These are phyloP conservation scores for Moniliophthora roreri DNA, from an alignment of 1,284 basidiomycete species.

Conservation along the genomic window DNA sequence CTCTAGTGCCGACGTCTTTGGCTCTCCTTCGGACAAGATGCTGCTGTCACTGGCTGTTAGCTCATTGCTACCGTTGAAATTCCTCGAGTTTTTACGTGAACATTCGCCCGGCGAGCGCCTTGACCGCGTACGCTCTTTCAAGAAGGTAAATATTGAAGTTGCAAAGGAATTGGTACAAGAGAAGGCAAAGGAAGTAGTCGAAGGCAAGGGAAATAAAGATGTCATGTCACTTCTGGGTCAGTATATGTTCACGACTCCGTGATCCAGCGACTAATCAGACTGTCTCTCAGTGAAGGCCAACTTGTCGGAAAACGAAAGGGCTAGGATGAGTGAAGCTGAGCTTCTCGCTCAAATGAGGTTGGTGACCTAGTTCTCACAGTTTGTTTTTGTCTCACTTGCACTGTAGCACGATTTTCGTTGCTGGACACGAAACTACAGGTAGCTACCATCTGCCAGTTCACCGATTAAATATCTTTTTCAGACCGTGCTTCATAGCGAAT, in stretches of 20 bases:
- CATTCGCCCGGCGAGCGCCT: background rate
- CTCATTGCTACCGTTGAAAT: conserved; percentile 1
- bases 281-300: background rate
- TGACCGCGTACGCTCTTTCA: background rate
- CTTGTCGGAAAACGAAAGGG: background rate
- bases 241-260: background rate
- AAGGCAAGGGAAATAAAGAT: conserved; percentile 12
- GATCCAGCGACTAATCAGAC: too few relatives aligned
- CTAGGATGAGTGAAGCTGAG: background rate
- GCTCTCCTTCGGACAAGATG: conserved; percentile 5
- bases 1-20: conserved; percentile 7
- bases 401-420: conserved; percentile 1
- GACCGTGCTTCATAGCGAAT: background rate
- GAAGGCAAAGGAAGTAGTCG: conserved; percentile 7
- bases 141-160: conserved; percentile 1
- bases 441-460: too few relatives aligned
- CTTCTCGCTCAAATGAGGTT: conserved; percentile 1
- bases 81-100: conserved; percentile 8
- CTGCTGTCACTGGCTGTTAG: conserved; percentile 3
- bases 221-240: conserved; percentile 11
- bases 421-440: conserved; percentile 4
- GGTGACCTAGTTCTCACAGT: background rate
- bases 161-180: conserved; percentile 8
- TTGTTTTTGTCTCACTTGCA: background rate
- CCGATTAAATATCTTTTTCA: too few relatives aligned